Evolutionary conservation across 1,284 basidiomycete species (phyloP).

Genomic region (Paramarasmius palmivorus): DNA sequence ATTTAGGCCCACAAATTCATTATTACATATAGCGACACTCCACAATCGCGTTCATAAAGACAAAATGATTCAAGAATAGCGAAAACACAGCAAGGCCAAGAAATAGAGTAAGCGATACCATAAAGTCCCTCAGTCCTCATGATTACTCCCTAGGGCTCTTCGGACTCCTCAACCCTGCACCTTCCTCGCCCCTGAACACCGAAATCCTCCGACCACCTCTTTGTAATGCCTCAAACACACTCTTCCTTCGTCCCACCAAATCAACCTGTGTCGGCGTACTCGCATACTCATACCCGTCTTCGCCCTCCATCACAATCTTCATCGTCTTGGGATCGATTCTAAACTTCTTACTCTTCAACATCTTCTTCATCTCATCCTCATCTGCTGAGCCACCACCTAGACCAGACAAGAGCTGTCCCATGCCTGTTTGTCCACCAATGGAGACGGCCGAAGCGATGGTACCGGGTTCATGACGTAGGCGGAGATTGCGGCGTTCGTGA

Average conservation of each 20-base stretch:
- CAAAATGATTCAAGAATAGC: too few relatives aligned
- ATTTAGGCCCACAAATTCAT: too few relatives aligned
- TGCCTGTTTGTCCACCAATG: slow-evolving; percentile 51
- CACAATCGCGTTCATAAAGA: too few relatives aligned
- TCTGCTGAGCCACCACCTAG: slow-evolving; percentile 28
- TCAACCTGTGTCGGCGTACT: slow-evolving; percentile 22
- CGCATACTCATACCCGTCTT: slow-evolving; percentile 41
- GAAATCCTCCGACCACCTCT: slow-evolving; percentile 10
- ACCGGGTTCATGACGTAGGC: slow-evolving; percentile 46
- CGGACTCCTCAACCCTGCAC: not conserved
- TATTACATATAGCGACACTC: too few relatives aligned
- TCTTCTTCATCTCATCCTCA: slow-evolving; percentile 37
- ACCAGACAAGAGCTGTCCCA: slow-evolving; percentile 41
- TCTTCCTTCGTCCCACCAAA: slow-evolving; percentile 23
- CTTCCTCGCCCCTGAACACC: not conserved
- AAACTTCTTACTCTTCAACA: slow-evolving; percentile 44
- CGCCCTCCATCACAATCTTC: slow-evolving; percentile 53
- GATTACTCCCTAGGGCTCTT: not conserved
- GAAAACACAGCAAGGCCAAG: too few relatives aligned
- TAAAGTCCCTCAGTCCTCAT: too few relatives aligned
- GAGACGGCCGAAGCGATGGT: slow-evolving; percentile 56
- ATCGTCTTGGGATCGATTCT: slow-evolving; percentile 45
- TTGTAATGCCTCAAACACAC: slow-evolving; percentile 30
- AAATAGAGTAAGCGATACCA: too few relatives aligned
- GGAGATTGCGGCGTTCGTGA: slow-evolving; percentile 39